These are phyloP conservation scores for Sugiyamaella sp. DNA, from an alignment of 1,139 yeast genomes.

Conservation along the genomic window DNA sequence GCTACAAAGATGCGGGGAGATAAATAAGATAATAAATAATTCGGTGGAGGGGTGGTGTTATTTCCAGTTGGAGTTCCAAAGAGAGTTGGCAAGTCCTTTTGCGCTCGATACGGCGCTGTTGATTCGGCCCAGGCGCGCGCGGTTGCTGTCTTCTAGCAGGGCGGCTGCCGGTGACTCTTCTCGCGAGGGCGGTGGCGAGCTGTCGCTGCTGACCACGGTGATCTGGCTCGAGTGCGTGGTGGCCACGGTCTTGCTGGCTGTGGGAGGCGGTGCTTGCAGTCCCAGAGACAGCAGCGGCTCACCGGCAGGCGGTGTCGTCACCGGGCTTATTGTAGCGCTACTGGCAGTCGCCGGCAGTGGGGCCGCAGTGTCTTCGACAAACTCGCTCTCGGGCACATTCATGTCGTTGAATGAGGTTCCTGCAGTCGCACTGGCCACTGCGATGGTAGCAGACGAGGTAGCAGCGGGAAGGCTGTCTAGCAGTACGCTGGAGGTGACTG, in stretches of 20 bases:
- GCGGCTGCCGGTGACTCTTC: constrained; percentile 19
- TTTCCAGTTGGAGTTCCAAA: constrained; percentile 31
- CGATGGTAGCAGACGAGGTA: constrained; percentile 24
- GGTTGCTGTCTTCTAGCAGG: constrained; percentile 14
- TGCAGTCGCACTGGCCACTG: constrained; percentile 20
- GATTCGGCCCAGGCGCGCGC: constrained; percentile 15
- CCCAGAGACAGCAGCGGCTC: constrained; percentile 13
- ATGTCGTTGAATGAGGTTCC: constrained; percentile 6
- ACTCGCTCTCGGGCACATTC: constrained; percentile 21
- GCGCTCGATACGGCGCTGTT: constrained; percentile 30
- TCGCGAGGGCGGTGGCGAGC: constrained; percentile 1
- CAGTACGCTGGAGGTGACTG: constrained; percentile 5
- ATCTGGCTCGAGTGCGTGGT: constrained; percentile 7
- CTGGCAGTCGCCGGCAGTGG: background rate
- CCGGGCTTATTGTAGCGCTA: too few species aligned
- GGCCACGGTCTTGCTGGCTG: constrained; percentile 8
- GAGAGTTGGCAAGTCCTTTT: constrained; percentile 29
- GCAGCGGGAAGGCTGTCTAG: constrained; percentile 4
- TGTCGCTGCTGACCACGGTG: constrained; percentile 5
- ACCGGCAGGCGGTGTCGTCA: background rate
- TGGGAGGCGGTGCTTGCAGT: constrained; percentile 7
- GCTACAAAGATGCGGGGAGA: constrained; percentile 16
- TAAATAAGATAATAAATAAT: constrained; percentile 21
- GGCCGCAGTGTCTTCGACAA: constrained; percentile 25
- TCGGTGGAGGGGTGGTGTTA: constrained; percentile 1